Evolutionary conservation across 1,284 basidiomycete species (phyloP).

Genomic region (Vanrija pseudolonga): DNA sequence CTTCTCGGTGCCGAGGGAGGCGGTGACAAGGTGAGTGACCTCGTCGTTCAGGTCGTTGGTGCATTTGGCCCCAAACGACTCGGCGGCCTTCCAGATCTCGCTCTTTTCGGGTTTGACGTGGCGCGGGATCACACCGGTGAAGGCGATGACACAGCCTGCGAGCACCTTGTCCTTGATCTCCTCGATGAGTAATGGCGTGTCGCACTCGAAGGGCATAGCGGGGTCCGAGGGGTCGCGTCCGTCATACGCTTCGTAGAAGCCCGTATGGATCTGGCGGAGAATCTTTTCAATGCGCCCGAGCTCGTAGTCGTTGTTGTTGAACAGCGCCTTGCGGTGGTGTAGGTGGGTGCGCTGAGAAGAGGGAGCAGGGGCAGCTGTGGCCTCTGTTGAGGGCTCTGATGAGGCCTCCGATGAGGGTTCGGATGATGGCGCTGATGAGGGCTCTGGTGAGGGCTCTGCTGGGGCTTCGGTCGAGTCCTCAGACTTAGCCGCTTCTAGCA

Average conservation of each 20-base stretch:
- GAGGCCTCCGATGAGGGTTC: constrained; percentile 27
- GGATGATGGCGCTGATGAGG: too few species aligned
- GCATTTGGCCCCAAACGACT: constrained; percentile 82
- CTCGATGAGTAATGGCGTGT: constrained; percentile 54
- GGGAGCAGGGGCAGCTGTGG: constrained; percentile 2
- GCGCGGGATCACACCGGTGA: constrained; percentile 90
- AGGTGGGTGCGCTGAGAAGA: constrained; percentile 3
- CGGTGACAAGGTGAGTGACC: constrained; percentile 87
- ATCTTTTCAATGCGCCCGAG: constrained; percentile 71
- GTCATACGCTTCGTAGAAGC: constrained; percentile 60
- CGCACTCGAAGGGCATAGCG: constrained; percentile 21
- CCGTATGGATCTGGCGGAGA: constrained; percentile 67
- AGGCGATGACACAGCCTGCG: constrained; percentile 72
- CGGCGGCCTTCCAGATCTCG: constrained; percentile 82
- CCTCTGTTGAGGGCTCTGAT: too few species aligned
- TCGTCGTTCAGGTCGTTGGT: constrained; percentile 62
- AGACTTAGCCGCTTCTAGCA: not conserved
- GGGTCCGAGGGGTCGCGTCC: constrained; percentile 3
- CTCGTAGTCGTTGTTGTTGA: constrained; percentile 87
- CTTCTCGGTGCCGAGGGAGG: constrained; percentile 86
- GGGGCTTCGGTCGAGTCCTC: constrained; percentile 30
- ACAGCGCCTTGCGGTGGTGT: constrained; percentile 53
- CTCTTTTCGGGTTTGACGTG: constrained; percentile 66
- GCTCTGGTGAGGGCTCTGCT: constrained; percentile 15
- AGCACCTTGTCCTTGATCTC: constrained; percentile 71